phyloP scores from a whole-genome alignment of 2,329 filamentous ascomycete genomes.

The Fusarium sp. region DNA sequence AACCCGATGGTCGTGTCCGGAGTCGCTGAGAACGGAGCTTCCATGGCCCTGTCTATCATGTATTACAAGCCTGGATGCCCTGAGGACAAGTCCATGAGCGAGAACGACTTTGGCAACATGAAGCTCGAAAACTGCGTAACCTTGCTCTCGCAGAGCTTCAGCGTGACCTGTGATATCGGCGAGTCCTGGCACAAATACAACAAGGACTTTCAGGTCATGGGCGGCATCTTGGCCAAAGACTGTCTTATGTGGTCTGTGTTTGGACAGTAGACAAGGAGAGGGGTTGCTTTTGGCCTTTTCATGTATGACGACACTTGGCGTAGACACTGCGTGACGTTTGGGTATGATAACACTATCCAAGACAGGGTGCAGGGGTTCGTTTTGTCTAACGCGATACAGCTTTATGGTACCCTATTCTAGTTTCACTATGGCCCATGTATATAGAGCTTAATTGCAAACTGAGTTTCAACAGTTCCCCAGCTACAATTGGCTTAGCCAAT shows the following conservation, averaged over 20 bases:
- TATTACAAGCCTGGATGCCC: constrained; percentile 9
- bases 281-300: constrained; percentile 1
- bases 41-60: constrained; percentile 5
- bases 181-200: constrained; percentile 8
- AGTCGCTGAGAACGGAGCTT: constrained; percentile 10
- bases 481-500: too few species aligned
- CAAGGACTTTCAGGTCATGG: constrained; percentile 10
- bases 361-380: too few species aligned
- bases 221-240: constrained; percentile 8
- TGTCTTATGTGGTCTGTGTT: constrained; percentile 12
- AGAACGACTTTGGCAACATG: constrained; percentile 18
- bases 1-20: constrained; percentile 3
- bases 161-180: constrained; percentile 3
- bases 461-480: neutral
- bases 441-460: neutral
- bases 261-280: constrained; percentile 3
- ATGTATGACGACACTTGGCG: neutral
- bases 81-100: constrained; percentile 14
- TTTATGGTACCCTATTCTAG: neutral
- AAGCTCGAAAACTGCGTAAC: constrained; percentile 11
- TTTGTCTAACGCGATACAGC: neutral
- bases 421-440: neutral
- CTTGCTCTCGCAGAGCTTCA: constrained; percentile 10
- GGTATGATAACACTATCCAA: constrained; percentile 1
- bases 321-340: neutral